Evolutionary conservation across 441 rosid species (phyloP).

Genomic region (Bocquillonia castaneifolia): DNA sequence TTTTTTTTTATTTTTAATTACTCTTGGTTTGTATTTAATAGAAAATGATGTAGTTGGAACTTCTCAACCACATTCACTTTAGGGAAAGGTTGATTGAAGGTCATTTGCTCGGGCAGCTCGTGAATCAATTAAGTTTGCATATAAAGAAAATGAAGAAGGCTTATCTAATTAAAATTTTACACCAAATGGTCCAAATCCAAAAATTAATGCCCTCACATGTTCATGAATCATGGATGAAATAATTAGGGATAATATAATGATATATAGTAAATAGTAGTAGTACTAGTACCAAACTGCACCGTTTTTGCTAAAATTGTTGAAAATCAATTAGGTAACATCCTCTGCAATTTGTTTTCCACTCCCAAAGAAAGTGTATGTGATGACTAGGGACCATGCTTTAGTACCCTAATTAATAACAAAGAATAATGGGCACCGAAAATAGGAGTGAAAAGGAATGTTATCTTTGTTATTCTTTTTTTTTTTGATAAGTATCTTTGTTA

Average conservation of each 20-base stretch:
- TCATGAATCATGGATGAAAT: not conserved
- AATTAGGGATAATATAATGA: no score
- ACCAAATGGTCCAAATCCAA: not conserved
- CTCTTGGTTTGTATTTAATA: no score
- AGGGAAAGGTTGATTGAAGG: not conserved
- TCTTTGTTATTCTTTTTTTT: no score
- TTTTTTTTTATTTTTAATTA: no score
- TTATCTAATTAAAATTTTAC: not conserved
- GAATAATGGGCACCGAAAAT: slow-evolving; percentile 8
- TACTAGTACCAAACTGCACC: not conserved
- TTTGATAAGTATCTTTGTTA: not conserved
- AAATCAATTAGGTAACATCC: not conserved
- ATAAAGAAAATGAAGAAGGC: not conserved
- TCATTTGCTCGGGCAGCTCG: slow-evolving; percentile 17
- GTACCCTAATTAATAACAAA: not conserved
- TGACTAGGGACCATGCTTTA: not conserved
- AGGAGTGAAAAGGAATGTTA: not conserved
- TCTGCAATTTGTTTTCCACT: not conserved
- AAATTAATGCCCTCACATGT: not conserved
- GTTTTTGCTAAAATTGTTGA: not conserved
- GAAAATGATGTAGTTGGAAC: not conserved
- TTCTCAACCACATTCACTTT: slow-evolving; percentile 20
- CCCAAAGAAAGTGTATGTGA: not conserved
- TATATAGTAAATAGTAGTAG: not conserved
- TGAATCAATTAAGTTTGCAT: slow-evolving; percentile 9